Conservation (phyloP, 345 rosid genomes). For the Turnera subulata region DNA sequence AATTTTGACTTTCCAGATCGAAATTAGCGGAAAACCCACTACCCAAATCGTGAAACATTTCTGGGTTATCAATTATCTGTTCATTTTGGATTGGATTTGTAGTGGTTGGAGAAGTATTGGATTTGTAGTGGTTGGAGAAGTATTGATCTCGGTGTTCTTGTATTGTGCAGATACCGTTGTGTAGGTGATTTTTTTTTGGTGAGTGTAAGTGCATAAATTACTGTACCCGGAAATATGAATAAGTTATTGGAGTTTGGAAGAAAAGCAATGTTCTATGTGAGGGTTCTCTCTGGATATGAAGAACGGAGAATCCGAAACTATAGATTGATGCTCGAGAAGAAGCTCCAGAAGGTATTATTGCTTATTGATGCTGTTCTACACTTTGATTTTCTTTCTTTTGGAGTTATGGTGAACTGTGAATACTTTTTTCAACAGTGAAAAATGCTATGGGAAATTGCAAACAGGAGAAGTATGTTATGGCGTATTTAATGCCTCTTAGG, state of each 20-base stretch:
- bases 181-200: not conserved
- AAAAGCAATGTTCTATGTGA: constrained; percentile 70
- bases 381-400: not conserved
- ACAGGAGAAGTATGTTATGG: too few relatives aligned
- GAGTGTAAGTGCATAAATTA: not conserved
- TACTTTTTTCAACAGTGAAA: too few relatives aligned
- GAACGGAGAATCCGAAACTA: constrained; percentile 69
- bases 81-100: not conserved
- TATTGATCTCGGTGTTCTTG: not conserved
- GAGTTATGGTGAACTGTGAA: not conserved
- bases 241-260: constrained; percentile 81
- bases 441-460: too few relatives aligned
- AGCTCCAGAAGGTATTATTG: constrained; percentile 62
- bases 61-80: too few relatives aligned
- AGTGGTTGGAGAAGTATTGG: too few relatives aligned
- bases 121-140: not conserved
- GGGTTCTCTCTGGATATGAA: constrained; percentile 93
- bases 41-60: too few relatives aligned
- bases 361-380: not conserved
- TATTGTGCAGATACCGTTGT: constrained; percentile 6
- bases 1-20: too few relatives aligned
- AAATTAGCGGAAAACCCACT: too few relatives aligned
- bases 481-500: too few relatives aligned
- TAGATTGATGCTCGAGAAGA: constrained; percentile 78
- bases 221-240: constrained; percentile 38